Evolutionary conservation across 2,329 filamentous ascomycete species (phyloP).

Genomic region (Furcasterigmium sp.): DNA sequence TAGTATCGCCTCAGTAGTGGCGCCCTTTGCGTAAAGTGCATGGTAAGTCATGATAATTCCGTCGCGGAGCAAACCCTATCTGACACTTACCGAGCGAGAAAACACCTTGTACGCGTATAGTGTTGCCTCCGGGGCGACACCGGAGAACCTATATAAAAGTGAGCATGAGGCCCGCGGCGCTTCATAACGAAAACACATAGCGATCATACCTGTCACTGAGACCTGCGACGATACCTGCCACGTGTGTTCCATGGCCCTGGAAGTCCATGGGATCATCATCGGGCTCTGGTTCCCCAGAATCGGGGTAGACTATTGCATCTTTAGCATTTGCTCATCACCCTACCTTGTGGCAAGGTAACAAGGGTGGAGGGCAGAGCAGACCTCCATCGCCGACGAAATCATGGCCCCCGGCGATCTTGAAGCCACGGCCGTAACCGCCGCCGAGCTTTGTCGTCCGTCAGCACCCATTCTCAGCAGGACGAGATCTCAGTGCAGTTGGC

Average conservation of each 20-base stretch:
- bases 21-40: no score
- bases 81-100: not conserved
- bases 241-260: conserved; percentile 6
- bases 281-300: conserved; percentile 11
- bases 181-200: no score
- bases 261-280: conserved; percentile 26
- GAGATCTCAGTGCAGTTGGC: no score
- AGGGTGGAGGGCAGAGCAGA: no score
- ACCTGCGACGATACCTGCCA: conserved; percentile 6
- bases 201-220: conserved; percentile 2
- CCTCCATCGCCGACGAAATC: conserved; percentile 7
- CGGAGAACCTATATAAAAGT: conserved; percentile 2
- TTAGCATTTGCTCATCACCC: no score
- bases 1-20: not conserved
- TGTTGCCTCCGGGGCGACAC: not conserved
- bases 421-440: conserved; percentile 3
- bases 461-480: conserved; percentile 1
- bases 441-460: conserved; percentile 5
- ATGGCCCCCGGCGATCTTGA: conserved; percentile 5
- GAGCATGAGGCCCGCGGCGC: not conserved
- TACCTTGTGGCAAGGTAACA: no score
- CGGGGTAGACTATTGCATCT: no score
- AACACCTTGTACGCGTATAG: not conserved
- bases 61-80: no score
- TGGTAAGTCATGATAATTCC: no score